phyloP scores from a whole-genome alignment of 768 basidiomycete species.

The Trametes coccinea region DNA sequence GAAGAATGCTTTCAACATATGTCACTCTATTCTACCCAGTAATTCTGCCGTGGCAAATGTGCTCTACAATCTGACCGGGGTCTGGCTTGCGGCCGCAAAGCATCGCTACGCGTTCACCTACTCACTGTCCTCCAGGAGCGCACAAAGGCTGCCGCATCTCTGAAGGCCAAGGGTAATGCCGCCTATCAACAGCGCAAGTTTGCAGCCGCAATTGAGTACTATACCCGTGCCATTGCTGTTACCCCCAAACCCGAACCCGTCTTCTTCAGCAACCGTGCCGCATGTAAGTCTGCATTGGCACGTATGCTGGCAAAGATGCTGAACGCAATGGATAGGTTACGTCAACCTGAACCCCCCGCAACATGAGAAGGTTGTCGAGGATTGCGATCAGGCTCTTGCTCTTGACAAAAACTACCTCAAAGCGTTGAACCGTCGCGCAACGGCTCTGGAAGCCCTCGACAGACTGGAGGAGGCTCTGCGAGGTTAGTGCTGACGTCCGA shows the following conservation, averaged over 20 bases:
- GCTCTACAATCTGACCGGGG: too few relatives aligned
- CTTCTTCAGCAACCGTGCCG: conserved; percentile 96
- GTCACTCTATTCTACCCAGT: too few relatives aligned
- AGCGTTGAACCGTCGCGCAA: conserved; percentile 86
- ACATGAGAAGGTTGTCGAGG: conserved; percentile 76
- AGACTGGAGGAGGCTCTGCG: conserved; percentile 75
- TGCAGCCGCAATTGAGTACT: conserved; percentile 57
- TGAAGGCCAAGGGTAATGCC: conserved; percentile 72
- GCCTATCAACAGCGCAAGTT: conserved; percentile 68
- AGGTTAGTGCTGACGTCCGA: conserved; percentile 46
- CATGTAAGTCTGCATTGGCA: conserved; percentile 59
- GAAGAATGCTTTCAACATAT: too few relatives aligned
- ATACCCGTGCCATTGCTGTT: conserved; percentile 74
- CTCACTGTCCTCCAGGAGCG: conserved; percentile 52
- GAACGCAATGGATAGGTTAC: conserved; percentile 57
- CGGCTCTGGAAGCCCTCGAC: conserved; percentile 77
- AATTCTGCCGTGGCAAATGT: too few relatives aligned
- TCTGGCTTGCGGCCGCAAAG: not conserved
- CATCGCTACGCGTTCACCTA: not conserved
- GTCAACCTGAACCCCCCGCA: conserved; percentile 88
- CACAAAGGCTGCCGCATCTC: conserved; percentile 54
- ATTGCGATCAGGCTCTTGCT: conserved; percentile 86
- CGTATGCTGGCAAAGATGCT: not conserved
- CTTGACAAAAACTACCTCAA: conserved; percentile 87
- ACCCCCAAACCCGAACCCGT: conserved; percentile 85